A percentile compares a stretch with the other conserved stretches of the same genome.
phyloP scores from a whole-genome alignment of 257 asterid species.

The Lycium barbarum region DNA sequence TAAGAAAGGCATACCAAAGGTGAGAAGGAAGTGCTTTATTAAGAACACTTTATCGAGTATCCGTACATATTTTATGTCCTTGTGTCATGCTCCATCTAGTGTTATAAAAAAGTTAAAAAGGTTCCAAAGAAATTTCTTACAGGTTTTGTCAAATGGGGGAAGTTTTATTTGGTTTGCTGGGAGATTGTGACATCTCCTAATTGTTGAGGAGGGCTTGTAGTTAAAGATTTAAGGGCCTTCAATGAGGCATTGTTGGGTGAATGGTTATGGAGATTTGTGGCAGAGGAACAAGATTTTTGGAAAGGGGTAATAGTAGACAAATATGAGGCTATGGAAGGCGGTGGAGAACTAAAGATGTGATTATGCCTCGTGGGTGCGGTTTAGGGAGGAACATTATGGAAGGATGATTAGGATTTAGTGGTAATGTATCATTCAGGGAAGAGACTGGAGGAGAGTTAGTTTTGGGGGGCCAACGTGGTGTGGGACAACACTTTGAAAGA shows the following conservation, averaged over 20 bases:
- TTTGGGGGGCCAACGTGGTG: neutral
- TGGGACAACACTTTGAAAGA: neutral
- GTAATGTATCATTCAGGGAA: neutral
- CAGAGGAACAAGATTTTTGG: neutral
- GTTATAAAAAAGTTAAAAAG: neutral
- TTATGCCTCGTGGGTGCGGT: neutral
- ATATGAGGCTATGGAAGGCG: constrained; percentile 1
- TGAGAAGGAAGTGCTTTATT: neutral
- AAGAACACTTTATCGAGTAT: neutral
- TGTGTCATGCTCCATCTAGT: neutral
- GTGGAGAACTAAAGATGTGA: constrained; percentile 16
- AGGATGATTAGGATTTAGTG: neutral
- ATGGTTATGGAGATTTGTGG: neutral
- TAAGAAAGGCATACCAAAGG: neutral
- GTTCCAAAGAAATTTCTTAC: neutral
- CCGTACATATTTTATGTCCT: neutral
- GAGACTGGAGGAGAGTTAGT: neutral
- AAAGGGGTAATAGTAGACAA: neutral
- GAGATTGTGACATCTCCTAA: neutral
- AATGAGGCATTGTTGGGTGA: neutral
- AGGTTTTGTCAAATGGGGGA: neutral
- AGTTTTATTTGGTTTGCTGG: neutral
- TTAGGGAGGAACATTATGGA: neutral
- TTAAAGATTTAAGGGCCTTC: neutral
- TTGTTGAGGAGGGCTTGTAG: neutral